Percentiles rank a stretch among this genome's conserved stretches.
Evolutionary conservation across 768 basidiomycete genomes (phyloP).

Genomic region (Amanita pallidorosea): DNA sequence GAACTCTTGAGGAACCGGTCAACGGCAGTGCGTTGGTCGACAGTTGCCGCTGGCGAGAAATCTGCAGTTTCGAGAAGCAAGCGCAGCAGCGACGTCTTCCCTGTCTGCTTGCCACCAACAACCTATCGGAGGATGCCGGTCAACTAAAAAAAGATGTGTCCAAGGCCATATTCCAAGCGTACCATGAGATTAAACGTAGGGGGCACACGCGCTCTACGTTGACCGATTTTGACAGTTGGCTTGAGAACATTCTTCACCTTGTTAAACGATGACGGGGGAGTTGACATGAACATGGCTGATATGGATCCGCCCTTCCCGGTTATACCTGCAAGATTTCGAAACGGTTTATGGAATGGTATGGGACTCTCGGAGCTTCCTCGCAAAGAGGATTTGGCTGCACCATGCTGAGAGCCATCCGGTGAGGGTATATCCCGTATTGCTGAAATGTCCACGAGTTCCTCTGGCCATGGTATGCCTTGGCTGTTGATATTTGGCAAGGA

Average conservation of each 20-base stretch:
- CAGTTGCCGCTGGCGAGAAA: slow-evolving; percentile 65
- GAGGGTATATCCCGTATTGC: slow-evolving; percentile 42
- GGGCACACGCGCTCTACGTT: slow-evolving; percentile 53
- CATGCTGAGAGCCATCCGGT: slow-evolving; percentile 35
- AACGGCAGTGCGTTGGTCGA: slow-evolving; percentile 58
- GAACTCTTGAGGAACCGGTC: slow-evolving; percentile 54
- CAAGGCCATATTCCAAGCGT: slow-evolving; percentile 8
- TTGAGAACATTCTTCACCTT: slow-evolving; percentile 33
- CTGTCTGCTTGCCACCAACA: slow-evolving; percentile 69
- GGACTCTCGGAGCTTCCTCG: slow-evolving; percentile 37
- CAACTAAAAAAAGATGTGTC: slow-evolving; percentile 10
- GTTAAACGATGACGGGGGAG: slow-evolving; percentile 53
- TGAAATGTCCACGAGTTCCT: slow-evolving; percentile 65
- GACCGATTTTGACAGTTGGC: slow-evolving; percentile 39
- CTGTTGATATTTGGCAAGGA: slow-evolving; percentile 71
- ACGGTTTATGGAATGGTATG: slow-evolving; percentile 80
- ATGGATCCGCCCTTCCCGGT: slow-evolving; percentile 39
- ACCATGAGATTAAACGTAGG: slow-evolving; percentile 88
- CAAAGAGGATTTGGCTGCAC: slow-evolving; percentile 64
- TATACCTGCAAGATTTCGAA: slow-evolving; percentile 44
- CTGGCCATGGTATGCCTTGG: slow-evolving; percentile 78
- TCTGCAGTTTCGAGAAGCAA: slow-evolving; percentile 79
- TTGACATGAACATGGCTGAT: slow-evolving; percentile 60
- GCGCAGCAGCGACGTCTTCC: slow-evolving; percentile 76
- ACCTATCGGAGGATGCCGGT: slow-evolving; percentile 34